These are phyloP conservation scores for Colletotrichum tofieldiae DNA, from an alignment of 2,329 filamentous ascomycete species.

Conservation along the genomic window DNA sequence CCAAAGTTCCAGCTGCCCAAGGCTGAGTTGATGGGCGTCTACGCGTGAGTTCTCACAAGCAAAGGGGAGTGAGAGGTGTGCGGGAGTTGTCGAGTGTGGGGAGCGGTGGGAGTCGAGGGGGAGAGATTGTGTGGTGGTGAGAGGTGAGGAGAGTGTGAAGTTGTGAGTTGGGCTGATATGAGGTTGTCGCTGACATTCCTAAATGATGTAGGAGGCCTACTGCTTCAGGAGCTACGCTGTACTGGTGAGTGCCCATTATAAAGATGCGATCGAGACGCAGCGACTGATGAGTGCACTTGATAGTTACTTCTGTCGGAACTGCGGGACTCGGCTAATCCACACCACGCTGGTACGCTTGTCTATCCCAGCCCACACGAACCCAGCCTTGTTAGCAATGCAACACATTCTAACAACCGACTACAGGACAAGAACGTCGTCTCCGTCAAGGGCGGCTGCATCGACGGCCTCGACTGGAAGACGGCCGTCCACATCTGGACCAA, in stretches of 20 bases:
- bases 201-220: slow-evolving; percentile 67
- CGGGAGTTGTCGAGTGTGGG: not conserved
- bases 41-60: slow-evolving; percentile 61
- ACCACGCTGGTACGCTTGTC: slow-evolving; percentile 65
- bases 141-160: not conserved
- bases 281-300: not conserved
- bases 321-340: slow-evolving; percentile 78
- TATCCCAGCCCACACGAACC: not conserved
- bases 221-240: slow-evolving; percentile 68
- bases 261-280: too few species aligned
- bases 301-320: slow-evolving; percentile 77
- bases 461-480: slow-evolving; percentile 72
- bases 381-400: not conserved
- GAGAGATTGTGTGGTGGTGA: not conserved
- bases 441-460: slow-evolving; percentile 78
- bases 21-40: slow-evolving; percentile 65
- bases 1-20: slow-evolving; percentile 74
- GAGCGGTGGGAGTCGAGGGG: not conserved
- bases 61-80: not conserved
- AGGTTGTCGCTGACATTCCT: slow-evolving; percentile 33
- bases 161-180: slow-evolving; percentile 3
- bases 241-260: slow-evolving; percentile 63
- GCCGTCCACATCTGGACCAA: slow-evolving; percentile 80
- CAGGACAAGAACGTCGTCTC: slow-evolving; percentile 73
- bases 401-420: not conserved